Conservation (phyloP, 2,329 filamentous ascomycete species). For the Macrophomina tecta region DNA sequence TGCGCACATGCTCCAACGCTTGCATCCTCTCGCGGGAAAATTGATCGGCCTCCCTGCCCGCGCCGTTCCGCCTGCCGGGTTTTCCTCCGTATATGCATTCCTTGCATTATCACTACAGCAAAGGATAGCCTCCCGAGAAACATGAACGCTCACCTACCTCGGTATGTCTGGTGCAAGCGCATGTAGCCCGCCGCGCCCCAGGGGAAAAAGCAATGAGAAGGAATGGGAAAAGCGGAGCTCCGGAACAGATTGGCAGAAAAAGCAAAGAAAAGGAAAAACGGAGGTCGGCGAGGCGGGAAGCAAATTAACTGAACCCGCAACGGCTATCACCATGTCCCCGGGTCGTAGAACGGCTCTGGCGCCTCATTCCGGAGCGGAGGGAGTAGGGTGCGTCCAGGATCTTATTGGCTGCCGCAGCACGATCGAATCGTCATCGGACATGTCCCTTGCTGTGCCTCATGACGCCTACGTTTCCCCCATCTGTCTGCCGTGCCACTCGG, state of each 20-base stretch:
- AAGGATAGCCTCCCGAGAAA: no score
- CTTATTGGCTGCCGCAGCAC: not conserved
- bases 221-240: not conserved
- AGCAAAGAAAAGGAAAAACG: not conserved
- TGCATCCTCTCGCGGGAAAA: not conserved
- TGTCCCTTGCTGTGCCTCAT: slow-evolving; percentile 2
- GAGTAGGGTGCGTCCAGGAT: not conserved
- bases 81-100: not conserved
- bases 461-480: not conserved
- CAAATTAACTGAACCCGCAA: slow-evolving; percentile 13
- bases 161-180: not conserved
- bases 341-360: not conserved
- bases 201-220: not conserved
- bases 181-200: not conserved
- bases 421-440: slow-evolving; percentile 9
- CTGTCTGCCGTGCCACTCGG: not conserved
- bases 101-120: slow-evolving; percentile 6
- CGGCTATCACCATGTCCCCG: slow-evolving; percentile 10
- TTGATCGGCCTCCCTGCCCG: not conserved
- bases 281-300: not conserved
- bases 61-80: not conserved
- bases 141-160: not conserved
- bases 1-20: not conserved
- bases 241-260: not conserved
- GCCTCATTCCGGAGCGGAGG: not conserved